phyloP scores from a whole-genome alignment of 2,329 filamentous ascomycete genomes.

The Neopestalotiopsis clavispora region DNA sequence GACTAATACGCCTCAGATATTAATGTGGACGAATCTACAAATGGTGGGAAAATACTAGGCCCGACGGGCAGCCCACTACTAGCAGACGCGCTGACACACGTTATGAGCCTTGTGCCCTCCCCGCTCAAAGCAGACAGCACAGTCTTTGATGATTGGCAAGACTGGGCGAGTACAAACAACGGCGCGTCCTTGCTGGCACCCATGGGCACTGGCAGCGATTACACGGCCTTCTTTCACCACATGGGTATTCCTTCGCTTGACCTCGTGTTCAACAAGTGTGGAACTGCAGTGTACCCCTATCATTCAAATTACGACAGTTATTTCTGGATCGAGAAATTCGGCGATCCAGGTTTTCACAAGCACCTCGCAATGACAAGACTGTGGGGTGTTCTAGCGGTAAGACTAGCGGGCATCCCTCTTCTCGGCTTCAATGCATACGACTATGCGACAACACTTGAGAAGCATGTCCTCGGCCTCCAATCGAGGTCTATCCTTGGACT shows the following conservation, averaged over 20 bases:
- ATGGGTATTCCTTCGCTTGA: slow-evolving; percentile 59
- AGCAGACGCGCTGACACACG: slow-evolving; percentile 61
- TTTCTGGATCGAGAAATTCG: slow-evolving; percentile 73
- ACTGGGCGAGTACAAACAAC: slow-evolving; percentile 25
- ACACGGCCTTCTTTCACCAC: slow-evolving; percentile 65
- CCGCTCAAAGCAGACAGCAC: slow-evolving; percentile 53
- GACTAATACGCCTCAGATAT: slow-evolving; percentile 39
- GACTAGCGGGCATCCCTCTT: slow-evolving; percentile 21
- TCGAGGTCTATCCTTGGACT: background rate
- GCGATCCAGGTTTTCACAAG: slow-evolving; percentile 61
- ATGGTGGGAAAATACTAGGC: slow-evolving; percentile 57
- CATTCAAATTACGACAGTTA: slow-evolving; percentile 78
- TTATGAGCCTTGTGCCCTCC: slow-evolving; percentile 50
- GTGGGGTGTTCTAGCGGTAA: slow-evolving; percentile 30
- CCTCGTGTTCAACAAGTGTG: slow-evolving; percentile 49
- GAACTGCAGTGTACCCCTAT: slow-evolving; percentile 62
- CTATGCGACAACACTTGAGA: slow-evolving; percentile 18
- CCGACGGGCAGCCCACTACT: slow-evolving; percentile 64
- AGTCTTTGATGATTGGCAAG: slow-evolving; percentile 49
- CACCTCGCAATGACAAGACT: slow-evolving; percentile 57
- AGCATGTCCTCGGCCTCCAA: slow-evolving; percentile 16
- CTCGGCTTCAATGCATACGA: slow-evolving; percentile 20
- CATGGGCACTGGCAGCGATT: slow-evolving; percentile 63
- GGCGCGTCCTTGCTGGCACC: slow-evolving; percentile 44
- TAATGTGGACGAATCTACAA: slow-evolving; percentile 69